Base-by-base conservation (phyloP, 768 basidiomycete genomes). In the Candolleomyces eurysporus region DNA sequence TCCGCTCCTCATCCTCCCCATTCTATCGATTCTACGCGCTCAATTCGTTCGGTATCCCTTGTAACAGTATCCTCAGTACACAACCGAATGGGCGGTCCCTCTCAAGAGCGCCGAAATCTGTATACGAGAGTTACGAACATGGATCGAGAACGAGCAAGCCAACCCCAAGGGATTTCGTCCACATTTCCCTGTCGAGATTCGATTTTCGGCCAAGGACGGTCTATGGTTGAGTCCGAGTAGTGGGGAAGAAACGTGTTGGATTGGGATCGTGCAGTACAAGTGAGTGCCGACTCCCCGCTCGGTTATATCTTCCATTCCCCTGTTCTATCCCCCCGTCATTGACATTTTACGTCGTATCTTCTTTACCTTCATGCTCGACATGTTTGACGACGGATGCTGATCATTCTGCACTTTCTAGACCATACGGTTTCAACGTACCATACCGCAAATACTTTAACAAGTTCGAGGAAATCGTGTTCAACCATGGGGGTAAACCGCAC, bases 221-320 rank as follows among this genome's bases (percentile, higher is more conserved):
- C 91, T 97, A 57, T 98, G 93, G 93, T 80, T 99, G 36, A 94
- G 91, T 71, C 97, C 97, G 2, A 89, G 90, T 68, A 86, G 85
- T 69, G 89, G 88, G 57, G 82, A 86, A 60, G 78, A 76, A 71
- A 95, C 91, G 8, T 91, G 89, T 66, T 99, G 95, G 91, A 92
- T 99, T 62, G 97, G 97, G n/a, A 86, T 98, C 57, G 85, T 97
- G n/a, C 93, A 96, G 69, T 99, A 88, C 79, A 94, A 93, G 96
- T 98, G 61, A 68, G 91, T 75, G 7, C 19, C 9, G n/a, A 11
- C 3, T 32, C 22, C 51, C 48, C 31, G 4, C 26, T 26, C 16
- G 4, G 19, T 11, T 36, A 36, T 36, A 8, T 36, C 17, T 14
- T 46, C 19, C 48, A 17, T 32, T 49, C 8, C 58, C 30, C 48